phyloP scores from a whole-genome alignment of 139 green algal species.

The Tetraselmis striata region DNA sequence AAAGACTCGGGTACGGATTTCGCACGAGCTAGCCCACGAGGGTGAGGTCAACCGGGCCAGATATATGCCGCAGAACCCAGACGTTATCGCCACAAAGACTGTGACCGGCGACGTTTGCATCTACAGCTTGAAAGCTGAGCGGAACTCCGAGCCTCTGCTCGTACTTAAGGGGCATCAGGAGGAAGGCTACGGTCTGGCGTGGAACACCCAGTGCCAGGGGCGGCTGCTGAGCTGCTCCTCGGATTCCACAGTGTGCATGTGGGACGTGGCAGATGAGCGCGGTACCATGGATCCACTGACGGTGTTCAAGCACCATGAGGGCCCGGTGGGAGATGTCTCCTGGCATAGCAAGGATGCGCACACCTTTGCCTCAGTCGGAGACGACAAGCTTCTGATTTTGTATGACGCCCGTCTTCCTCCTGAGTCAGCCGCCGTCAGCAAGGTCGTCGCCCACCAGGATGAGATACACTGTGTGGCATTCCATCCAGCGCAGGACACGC shows the following conservation, averaged over 20 bases:
- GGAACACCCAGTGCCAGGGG: background rate
- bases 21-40: background rate
- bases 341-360: background rate
- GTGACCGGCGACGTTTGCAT: background rate
- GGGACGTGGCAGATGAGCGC: background rate
- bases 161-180: background rate
- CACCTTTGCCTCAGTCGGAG: background rate
- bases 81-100: background rate
- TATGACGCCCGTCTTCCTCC: background rate
- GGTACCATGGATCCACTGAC: background rate
- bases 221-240: background rate
- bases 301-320: background rate
- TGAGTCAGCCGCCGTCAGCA: background rate
- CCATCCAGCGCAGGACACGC: background rate
- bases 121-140: background rate
- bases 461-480: background rate
- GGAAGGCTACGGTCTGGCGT: background rate
- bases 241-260: background rate
- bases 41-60: background rate
- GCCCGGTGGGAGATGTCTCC: background rate
- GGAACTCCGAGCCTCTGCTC: background rate
- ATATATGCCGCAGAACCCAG: background rate
- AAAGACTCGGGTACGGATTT: background rate
- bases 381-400: background rate
- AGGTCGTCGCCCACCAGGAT: background rate